Conservation (phyloP, 1,284 basidiomycete genomes). For the Fomitopsis palustris region DNA sequence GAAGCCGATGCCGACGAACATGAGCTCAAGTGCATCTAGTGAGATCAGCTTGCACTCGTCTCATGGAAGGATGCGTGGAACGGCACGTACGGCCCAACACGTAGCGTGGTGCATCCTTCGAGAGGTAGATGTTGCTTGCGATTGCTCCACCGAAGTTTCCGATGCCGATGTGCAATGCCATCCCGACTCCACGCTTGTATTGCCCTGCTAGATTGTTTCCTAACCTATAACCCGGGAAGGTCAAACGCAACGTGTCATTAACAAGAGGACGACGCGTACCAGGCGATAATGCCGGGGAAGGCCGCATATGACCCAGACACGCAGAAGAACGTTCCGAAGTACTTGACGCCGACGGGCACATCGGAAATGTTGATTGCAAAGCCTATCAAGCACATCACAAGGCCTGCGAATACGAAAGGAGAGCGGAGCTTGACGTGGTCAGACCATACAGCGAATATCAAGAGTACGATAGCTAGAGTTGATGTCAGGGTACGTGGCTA, state of each 20-base stretch:
- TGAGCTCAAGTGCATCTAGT: conserved; percentile 60
- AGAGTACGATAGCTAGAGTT: conserved; percentile 45
- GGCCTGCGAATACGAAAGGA: conserved; percentile 56
- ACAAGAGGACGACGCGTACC: conserved; percentile 36
- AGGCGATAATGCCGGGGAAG: conserved; percentile 65
- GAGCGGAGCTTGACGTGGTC: conserved; percentile 56
- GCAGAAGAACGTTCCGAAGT: conserved; percentile 65
- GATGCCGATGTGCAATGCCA: conserved; percentile 62
- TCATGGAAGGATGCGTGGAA: neutral
- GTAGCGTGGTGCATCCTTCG: conserved; percentile 55
- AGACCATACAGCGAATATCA: conserved; percentile 52
- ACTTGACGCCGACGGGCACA: conserved; percentile 49
- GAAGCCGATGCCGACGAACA: conserved; percentile 64
- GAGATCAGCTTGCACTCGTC: neutral
- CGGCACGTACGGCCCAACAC: conserved; percentile 50
- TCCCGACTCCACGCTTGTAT: conserved; percentile 60
- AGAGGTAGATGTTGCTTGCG: conserved; percentile 56
- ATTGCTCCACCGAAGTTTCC: conserved; percentile 57
- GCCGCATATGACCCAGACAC: conserved; percentile 58
- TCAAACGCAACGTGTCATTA: too few relatives aligned
- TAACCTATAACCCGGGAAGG: too few relatives aligned
- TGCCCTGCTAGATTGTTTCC: conserved; percentile 61
- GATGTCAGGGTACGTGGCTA: neutral
- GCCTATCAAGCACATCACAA: conserved; percentile 51
- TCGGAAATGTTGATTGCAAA: conserved; percentile 63